Base-by-base conservation (phyloP, 257 asterid genomes). In the Przewalskia tangutica region DNA sequence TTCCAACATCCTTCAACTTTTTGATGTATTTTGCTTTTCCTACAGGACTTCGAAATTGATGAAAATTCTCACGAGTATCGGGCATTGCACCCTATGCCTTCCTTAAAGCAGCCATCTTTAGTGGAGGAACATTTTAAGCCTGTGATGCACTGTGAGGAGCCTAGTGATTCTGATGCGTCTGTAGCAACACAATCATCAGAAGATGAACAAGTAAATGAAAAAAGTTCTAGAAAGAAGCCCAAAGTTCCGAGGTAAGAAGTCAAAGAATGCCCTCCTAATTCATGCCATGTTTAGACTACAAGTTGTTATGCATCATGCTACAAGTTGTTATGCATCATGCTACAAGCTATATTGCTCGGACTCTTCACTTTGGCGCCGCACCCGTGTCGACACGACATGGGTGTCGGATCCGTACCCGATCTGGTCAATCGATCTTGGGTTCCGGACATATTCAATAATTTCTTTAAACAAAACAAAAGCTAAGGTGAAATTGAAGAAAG, bases 11-110 rank as follows among this genome's bases (percentile, higher is more conserved):
- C 50, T 70, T 85, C 5, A 20, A 17, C 70, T 11, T 81, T 65
- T 51, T 83, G 23, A 62, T 68, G 38, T 66, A 34, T 55, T 50
- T 27, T 18, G 59, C 5, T 51, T 89, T 62, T 85, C 79, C 77
- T 84, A 76, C 90, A 95, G 99, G 98, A 92, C 88, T 95, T 84
- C 67, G 96, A 95, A 87, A 88, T 95, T 85, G 98, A 95, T 85
- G 95, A 90, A 84, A 60, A 14, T 60, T 91, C 99, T 58, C 80
- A 81, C 62, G 97, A 94, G 82, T 95, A 92, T 85, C 73, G 73
- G 82, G 94, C 93, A 50, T 85, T 91, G 87, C 98, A 95, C 83
- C 99, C 99, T 7, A 82, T 93, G 85, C 83, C 95, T 76, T 80
- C 93, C 17, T 85, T 88, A 51, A 90, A 91, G 82, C 89, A 89